Conservation (phyloP, 495 filamentous ascomycete species). For the Bryoglossum gracile region DNA sequence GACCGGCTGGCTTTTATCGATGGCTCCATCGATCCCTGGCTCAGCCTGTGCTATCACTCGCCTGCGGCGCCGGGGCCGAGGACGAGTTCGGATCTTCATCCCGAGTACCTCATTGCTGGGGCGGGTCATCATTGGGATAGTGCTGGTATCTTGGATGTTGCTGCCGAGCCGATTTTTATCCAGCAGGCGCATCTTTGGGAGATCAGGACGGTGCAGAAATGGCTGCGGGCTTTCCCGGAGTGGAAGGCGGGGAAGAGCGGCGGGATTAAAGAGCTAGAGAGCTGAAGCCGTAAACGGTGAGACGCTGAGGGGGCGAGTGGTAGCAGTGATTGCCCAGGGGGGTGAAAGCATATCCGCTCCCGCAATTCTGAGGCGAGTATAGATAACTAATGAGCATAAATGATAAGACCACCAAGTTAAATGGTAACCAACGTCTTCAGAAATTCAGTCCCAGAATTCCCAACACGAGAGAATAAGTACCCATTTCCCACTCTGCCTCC, state of each 20-base stretch:
- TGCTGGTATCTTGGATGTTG: constrained; percentile 36
- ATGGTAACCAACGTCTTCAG: too few species aligned
- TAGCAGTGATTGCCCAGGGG: too few species aligned
- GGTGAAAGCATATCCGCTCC: too few species aligned
- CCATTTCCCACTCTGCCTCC: too few species aligned
- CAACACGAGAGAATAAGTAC: too few species aligned
- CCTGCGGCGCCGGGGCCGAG: constrained; percentile 28
- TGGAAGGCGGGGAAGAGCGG: constrained; percentile 7
- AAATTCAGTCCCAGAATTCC: too few species aligned
- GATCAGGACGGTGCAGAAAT: constrained; percentile 35
- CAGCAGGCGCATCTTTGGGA: constrained; percentile 43
- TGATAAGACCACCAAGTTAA: too few species aligned
- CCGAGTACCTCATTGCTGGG: constrained; percentile 37
- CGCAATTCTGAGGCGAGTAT: too few species aligned
- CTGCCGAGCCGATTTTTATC: constrained; percentile 42
- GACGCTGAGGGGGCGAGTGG: too few species aligned
- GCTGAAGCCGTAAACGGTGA: too few species aligned
- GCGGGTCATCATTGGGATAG: constrained; percentile 46
- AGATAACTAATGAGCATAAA: too few species aligned
- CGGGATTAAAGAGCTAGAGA: too few species aligned
- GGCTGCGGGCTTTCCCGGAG: constrained; percentile 24
- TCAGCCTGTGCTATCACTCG: constrained; percentile 40
- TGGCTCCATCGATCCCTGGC: constrained; percentile 39
- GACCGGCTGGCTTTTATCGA: constrained; percentile 42
- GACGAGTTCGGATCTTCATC: constrained; percentile 30